phyloP scores from a whole-genome alignment of 2,329 filamentous ascomycete species.

The Thelonectria discophora region DNA sequence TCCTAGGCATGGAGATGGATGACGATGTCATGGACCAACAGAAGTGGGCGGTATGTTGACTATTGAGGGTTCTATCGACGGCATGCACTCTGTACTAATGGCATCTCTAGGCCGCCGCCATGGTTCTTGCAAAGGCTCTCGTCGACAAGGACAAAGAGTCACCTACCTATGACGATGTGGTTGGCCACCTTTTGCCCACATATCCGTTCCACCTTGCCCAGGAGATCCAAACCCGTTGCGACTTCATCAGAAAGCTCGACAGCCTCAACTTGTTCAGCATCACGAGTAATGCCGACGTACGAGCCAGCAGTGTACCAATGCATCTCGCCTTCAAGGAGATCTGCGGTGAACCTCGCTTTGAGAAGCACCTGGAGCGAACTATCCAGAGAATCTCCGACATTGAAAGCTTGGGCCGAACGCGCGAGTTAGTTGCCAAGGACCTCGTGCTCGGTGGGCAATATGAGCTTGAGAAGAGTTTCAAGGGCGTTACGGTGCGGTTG shows the following conservation, averaged over 20 bases:
- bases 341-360: conserved; percentile 79
- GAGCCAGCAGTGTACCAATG: conserved; percentile 96
- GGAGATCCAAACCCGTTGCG: conserved; percentile 93
- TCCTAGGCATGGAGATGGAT: conserved; percentile 79
- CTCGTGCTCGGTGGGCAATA: conserved; percentile 87
- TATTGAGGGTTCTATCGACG: neutral
- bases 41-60: conserved; percentile 81
- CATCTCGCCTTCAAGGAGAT: conserved; percentile 90
- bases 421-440: conserved; percentile 95
- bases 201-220: conserved; percentile 84
- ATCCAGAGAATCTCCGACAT: conserved; percentile 89
- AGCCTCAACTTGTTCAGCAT: conserved; percentile 96
- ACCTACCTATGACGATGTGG: conserved; percentile 70
- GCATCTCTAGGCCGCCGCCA: conserved; percentile 75
- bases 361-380: conserved; percentile 82
- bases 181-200: conserved; percentile 80
- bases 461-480: conserved; percentile 60
- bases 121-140: conserved; percentile 90
- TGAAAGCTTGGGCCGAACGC: conserved; percentile 90
- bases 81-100: conserved; percentile 20
- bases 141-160: conserved; percentile 81
- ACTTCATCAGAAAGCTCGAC: conserved; percentile 94
- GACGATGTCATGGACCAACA: conserved; percentile 99
- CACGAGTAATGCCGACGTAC: conserved; percentile 83
- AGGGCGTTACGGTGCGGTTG: conserved; percentile 54